Evolutionary conservation across 2,329 filamentous ascomycete genomes (phyloP), one percentile per base, ranked within the genome.

Genomic region (Celoporthe dispersa): DNA sequence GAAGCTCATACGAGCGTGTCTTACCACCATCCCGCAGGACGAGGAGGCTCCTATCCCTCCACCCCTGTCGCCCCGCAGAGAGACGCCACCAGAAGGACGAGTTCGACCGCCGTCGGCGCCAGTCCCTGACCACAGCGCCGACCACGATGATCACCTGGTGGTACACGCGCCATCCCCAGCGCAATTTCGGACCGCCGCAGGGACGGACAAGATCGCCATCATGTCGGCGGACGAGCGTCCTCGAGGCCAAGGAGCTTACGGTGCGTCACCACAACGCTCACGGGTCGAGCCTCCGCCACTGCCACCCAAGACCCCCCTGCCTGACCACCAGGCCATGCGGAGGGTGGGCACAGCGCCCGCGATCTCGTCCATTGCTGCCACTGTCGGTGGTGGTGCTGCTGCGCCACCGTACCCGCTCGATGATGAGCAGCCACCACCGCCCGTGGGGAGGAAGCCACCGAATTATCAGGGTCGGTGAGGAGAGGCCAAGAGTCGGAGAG

Each of bases 401-500:
- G 79, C 83, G 11, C 85, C 93, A 44, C 94, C 94, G 0, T 98
- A 98, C 78, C 95, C 95, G 0, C 81, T 93, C 63, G 90, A 90
- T 61, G 88, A 97, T 76, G 92, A 91, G 35, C 91, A 92, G 37
- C 94, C 95, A 25, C 95, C 95, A 3, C 95, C 95, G 3, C 84
- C 88, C 8, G 94, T 97, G 86, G 90, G 92, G 60, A 89, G 91
- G 74, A 98, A 98, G 79, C 95, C 95, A 0, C 91, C 92, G 64
- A 68, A 68, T 9, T 93, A 91, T 75, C 85, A 84, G 69, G 82
- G 84, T 59, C 81, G 86, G 72, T 86, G 74, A 82, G 44, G 9
- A 39, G 60, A 63, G 31, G 31, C 28, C 28, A 44, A 37, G 25
- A 48, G n/a, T 33, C 12, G n/a, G 37, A 22, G n/a, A 41, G 9